phyloP scores from a whole-genome alignment of 2,329 filamentous ascomycete genomes.

The Fusarium zealandicum region DNA sequence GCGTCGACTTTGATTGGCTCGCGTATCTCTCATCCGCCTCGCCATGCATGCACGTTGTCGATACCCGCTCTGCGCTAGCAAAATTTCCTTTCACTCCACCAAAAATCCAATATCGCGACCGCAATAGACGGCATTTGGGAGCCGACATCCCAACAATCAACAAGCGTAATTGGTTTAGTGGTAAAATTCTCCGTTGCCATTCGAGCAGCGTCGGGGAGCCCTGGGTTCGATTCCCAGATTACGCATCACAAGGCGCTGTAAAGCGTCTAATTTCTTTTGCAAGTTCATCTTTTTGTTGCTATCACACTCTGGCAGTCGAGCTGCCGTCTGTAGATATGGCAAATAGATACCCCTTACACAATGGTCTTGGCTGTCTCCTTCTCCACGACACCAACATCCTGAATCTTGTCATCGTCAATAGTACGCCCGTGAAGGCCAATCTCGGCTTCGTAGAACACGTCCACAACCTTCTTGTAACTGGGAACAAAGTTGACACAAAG shows the following conservation, averaged over 20 bases:
- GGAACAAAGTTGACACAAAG: conserved; percentile 72
- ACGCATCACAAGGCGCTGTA: conserved; percentile 2
- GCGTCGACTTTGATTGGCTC: neutral
- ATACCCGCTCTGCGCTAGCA: neutral
- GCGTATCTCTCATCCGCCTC: neutral
- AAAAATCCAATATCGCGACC: neutral
- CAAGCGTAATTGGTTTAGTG: conserved; percentile 15
- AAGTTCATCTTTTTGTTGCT: neutral
- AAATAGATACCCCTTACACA: neutral
- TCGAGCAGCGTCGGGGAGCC: conserved; percentile 17
- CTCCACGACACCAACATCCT: conserved; percentile 19
- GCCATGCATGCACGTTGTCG: neutral
- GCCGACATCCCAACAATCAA: neutral
- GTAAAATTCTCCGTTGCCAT: conserved; percentile 21
- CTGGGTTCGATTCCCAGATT: conserved; percentile 25
- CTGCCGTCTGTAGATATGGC: too few relatives aligned
- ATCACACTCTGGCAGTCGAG: neutral
- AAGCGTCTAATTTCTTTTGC: neutral
- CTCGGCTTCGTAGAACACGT: conserved; percentile 59
- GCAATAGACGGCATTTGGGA: neutral
- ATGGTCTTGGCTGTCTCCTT: conserved; percentile 14
- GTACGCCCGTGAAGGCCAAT: conserved; percentile 48
- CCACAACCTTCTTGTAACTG: conserved; percentile 67
- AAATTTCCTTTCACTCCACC: conserved; percentile 2
- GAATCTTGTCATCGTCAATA: conserved; percentile 42